These are phyloP conservation scores for Debaryomyces psychrophilus DNA, from an alignment of 1,139 yeast species.

Conservation along the genomic window DNA sequence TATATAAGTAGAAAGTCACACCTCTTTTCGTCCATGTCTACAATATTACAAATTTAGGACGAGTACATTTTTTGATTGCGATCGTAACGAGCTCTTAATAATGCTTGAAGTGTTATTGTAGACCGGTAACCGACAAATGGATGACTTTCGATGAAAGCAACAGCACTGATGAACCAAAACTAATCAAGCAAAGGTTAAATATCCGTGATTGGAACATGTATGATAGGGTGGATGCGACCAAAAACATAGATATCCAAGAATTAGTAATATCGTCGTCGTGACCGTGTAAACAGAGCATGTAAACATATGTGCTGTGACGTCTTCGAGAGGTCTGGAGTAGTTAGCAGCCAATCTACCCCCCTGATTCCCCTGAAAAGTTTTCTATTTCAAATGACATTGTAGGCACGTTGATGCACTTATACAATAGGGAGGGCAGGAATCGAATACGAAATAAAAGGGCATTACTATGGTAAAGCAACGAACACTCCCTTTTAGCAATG, in stretches of 20 bases:
- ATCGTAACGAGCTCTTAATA: no score
- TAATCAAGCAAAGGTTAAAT: no score
- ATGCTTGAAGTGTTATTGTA: no score
- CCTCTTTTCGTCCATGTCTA: no score
- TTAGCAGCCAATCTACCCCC: background rate
- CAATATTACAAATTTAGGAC: no score
- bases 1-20: no score
- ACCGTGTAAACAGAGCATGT: background rate
- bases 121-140: no score
- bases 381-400: background rate
- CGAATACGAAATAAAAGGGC: background rate
- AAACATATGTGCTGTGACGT: constrained; percentile 2
- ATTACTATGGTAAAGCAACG: background rate
- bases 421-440: background rate
- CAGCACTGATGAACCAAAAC: no score
- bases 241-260: background rate
- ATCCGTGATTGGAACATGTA: background rate
- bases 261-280: background rate
- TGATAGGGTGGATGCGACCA: background rate
- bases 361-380: background rate
- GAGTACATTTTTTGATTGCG: no score
- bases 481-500: background rate
- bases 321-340: background rate
- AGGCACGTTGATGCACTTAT: background rate
- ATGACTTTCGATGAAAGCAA: no score